These are phyloP conservation scores for Rusavskia elegans DNA, from an alignment of 495 filamentous ascomycete species.

Conservation along the genomic window DNA sequence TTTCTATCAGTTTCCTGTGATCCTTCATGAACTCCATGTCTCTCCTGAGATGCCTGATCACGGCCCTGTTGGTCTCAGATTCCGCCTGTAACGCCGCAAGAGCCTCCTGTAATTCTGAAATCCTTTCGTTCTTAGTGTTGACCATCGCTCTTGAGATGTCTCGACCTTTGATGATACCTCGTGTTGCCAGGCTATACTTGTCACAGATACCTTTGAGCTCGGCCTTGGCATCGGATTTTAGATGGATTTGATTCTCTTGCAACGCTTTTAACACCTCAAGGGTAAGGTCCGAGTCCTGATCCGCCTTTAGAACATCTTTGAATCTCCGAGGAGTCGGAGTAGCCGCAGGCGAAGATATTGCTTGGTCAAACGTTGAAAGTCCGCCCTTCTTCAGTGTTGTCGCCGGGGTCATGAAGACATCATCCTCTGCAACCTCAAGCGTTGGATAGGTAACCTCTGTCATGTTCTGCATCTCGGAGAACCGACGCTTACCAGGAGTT, in stretches of 20 bases:
- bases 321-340: constrained; percentile 38
- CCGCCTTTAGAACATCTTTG: constrained; percentile 17
- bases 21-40: constrained; percentile 8
- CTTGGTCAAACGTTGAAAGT: constrained; percentile 13
- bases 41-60: constrained; percentile 18
- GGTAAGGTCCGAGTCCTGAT: constrained; percentile 32
- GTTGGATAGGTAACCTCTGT: constrained; percentile 6
- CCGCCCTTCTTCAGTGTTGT: constrained; percentile 11
- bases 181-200: constrained; percentile 35
- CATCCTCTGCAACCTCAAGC: constrained; percentile 9
- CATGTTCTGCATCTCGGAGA: constrained; percentile 20
- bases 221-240: constrained; percentile 22
- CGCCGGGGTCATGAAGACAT: constrained; percentile 15
- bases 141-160: constrained; percentile 44
- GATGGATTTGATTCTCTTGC: constrained; percentile 27
- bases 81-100: constrained; percentile 34
- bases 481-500: constrained; percentile 38
- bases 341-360: constrained; percentile 14
- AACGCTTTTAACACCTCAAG: constrained; percentile 34
- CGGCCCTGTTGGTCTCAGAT: constrained; percentile 31
- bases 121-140: constrained; percentile 45
- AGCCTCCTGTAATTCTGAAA: constrained; percentile 32
- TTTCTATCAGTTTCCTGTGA: background rate
- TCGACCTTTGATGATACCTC: constrained; percentile 42
- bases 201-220: constrained; percentile 34